Base-by-base conservation (phyloP, 305 asterid species). In the Stenogyne calaminthoides region DNA sequence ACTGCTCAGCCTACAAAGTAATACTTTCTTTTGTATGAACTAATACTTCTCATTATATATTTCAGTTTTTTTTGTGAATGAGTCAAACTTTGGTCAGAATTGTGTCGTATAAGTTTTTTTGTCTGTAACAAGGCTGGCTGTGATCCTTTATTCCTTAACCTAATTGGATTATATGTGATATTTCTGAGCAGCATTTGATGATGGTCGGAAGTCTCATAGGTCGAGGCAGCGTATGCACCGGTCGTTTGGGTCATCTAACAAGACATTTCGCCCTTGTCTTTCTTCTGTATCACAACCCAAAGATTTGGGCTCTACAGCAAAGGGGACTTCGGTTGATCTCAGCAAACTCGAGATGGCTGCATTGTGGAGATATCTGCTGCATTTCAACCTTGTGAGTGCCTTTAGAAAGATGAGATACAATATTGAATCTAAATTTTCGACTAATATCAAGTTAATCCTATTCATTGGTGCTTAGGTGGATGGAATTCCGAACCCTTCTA, bases 331-430 rank as follows among this genome's bases (percentile, higher is more conserved):
- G 78, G 95, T 93, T 68, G 98, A 93, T 84, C 88, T 93, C 62
- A 76, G 98, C 86, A 93, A 91, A 78, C 94, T 93, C 2, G 97
- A 91, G 85, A 88, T 87, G 91, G 85, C 88, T 37, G 97, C 98
- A 0, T 70, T 93, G 7, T 85, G 96, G 97, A 91, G 93, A 87
- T 91, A 93, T 72, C 79, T 84, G 62, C 85, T 84, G 52, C 97
- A 93, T 81, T 93, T 91, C 78, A 89, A 93, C 81, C 91, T 93
- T 36, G 98, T 93, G 73, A 83, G 98, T 83, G 57, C 58, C 57
- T 19, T 47, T 47, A 7, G 1, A 46, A 40, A 9, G 9, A 6
- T 6, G 42, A 36, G 42, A 36, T 9, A 42, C 47, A 46, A 46
- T 12, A 46, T 46, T 12, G 52, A 46, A 12, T 46, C 52, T 10